These are phyloP conservation scores for Tylopilus rubrobrunneus DNA, from an alignment of 768 basidiomycete genomes.

Conservation along the genomic window DNA sequence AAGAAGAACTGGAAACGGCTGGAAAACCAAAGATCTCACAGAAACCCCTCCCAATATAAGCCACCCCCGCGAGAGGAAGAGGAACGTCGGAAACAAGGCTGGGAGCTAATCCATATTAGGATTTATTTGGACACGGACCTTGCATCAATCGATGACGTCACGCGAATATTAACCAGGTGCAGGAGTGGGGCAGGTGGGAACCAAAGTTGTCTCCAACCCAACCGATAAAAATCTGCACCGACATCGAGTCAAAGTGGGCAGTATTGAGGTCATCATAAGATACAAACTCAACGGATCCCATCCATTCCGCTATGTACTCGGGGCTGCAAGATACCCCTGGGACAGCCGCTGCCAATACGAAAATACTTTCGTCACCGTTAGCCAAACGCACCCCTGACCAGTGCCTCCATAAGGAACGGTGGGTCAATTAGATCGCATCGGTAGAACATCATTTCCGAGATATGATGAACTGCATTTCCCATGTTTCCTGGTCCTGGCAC, in stretches of 20 bases:
- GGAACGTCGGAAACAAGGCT: neutral
- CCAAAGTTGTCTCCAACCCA: no score
- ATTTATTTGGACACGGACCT: constrained; percentile 5
- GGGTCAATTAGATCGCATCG: neutral
- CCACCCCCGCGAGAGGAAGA: constrained; percentile 1
- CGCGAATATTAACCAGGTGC: neutral
- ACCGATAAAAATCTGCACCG: neutral
- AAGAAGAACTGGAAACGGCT: neutral
- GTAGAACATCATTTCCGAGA: neutral
- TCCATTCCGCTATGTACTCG: neutral
- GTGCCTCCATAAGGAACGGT: neutral
- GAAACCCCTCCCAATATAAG: constrained; percentile 13
- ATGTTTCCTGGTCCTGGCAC: neutral
- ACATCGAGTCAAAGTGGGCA: neutral
- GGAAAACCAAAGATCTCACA: neutral
- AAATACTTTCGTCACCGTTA: neutral
- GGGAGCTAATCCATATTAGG: neutral
- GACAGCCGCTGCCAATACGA: neutral
- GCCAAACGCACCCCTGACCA: neutral
- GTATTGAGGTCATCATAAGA: neutral
- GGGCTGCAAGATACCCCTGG: neutral
- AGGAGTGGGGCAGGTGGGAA: neutral
- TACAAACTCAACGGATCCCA: neutral
- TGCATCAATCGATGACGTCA: constrained; percentile 26
- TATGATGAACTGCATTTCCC: neutral